Evolutionary conservation across 2,329 filamentous ascomycete genomes (phyloP), one percentile per base, ranked within the genome.

Genomic region (Nothophaeocryptopus gaeumannii): DNA sequence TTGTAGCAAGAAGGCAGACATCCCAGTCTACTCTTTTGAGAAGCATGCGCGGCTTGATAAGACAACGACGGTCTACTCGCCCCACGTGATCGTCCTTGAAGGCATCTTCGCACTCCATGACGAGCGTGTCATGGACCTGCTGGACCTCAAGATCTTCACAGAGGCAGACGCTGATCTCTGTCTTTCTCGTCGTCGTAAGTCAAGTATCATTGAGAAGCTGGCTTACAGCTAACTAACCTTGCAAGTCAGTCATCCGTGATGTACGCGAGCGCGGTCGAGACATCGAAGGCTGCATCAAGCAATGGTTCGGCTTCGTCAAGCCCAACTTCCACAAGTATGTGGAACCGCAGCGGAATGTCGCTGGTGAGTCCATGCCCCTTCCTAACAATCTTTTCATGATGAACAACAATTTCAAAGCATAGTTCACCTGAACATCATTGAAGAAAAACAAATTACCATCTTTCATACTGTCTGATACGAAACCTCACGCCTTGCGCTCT

Each of bases 71-170:
- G 89, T 99, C 53, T 99, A 99, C 68, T 97, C 93, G 4, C 93
- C 93, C 1, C 93, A 96, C 70, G 93, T 99, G 16, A 77, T 99
- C 20, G 90, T 99, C 39, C 74, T 99, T 11, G 93, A 99, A 74
- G 93, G 93, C 14, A 99, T 99, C 29, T 89, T 99, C 71, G 93
- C 93, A 7, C 76, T 99, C 10, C 90, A 96, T 65, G 93, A 99
- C 65, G 82, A 81, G 16, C 81, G 92, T 52, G 85, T 99, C 4
- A 74, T 93, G 51, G 87, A 95, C 13, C 74, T 99, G 58, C 75
- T 97, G 56, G 93, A 99, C 70, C 88, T 97, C 76, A 95, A 89
- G 86, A 95, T 99, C 45, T 99, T 96, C 68, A 95, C 93, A 52
- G 93, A 97, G 71, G 95, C 93, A 35, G 93, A 99, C 70, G 85